Conservation (phyloP, 495 filamentous ascomycete species). For the Xylaria nigripes region DNA sequence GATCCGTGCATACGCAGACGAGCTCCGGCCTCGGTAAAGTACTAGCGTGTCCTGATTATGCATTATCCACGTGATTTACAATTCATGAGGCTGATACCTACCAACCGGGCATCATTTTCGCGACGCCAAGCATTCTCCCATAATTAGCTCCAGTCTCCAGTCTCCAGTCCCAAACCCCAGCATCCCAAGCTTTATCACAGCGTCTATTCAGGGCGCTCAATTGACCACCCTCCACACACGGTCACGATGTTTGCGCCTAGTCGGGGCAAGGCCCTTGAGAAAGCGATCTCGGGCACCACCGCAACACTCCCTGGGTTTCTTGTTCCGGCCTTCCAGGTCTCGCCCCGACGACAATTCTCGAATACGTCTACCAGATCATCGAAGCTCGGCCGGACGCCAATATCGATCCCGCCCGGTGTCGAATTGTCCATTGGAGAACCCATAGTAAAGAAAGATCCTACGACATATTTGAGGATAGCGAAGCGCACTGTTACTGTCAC, state of each 20-base stretch:
- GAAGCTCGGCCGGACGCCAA: constrained; percentile 72
- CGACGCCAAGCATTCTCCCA: constrained; percentile 16
- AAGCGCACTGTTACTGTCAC: constrained; percentile 57
- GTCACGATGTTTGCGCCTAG: constrained; percentile 44
- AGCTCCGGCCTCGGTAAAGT: background rate
- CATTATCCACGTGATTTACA: background rate
- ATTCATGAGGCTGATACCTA: background rate
- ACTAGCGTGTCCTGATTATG: background rate
- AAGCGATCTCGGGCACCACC: constrained; percentile 25
- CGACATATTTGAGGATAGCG: constrained; percentile 43
- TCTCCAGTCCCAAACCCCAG: background rate
- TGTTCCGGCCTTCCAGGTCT: constrained; percentile 58
- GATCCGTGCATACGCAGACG: background rate
- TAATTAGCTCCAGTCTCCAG: constrained; percentile 4
- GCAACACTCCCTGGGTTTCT: constrained; percentile 60
- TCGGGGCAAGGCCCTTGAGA: constrained; percentile 35
- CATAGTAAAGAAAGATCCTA: constrained; percentile 40
- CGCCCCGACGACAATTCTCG: constrained; percentile 58
- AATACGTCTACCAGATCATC: constrained; percentile 57
- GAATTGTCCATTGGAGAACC: constrained; percentile 59
- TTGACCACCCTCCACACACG: constrained; percentile 11
- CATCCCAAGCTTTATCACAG: background rate
- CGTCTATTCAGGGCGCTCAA: constrained; percentile 5
- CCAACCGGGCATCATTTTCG: constrained; percentile 9
- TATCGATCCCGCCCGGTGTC: constrained; percentile 79